A percentile compares a stretch with the other conserved stretches of the same genome.
These are phyloP conservation scores for Candida orba DNA, from an alignment of 805 yeast genomes.

Conservation along the genomic window DNA sequence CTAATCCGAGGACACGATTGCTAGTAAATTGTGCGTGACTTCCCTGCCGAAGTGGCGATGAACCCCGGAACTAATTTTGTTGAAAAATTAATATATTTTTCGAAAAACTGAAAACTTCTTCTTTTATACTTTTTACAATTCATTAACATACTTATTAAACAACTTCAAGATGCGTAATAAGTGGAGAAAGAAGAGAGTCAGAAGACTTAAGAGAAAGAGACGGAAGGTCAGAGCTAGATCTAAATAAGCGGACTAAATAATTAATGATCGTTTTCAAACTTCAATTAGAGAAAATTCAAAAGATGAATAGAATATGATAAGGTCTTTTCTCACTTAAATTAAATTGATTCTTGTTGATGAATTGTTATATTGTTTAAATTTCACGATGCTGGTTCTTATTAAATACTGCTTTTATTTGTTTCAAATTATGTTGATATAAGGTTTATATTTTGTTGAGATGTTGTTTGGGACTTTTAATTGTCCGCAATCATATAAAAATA, in stretches of 20 bases:
- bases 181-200: conserved; percentile 99
- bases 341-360: neutral
- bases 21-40: neutral
- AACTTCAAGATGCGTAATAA: conserved; percentile 71
- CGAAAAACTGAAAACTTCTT: conserved; percentile 16
- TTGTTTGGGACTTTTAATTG: conserved; percentile 1
- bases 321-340: neutral
- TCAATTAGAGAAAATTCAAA: neutral
- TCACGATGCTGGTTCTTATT: conserved; percentile 13
- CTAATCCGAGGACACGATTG: too few species aligned
- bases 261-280: neutral
- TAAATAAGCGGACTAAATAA: conserved; percentile 62
- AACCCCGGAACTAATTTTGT: conserved; percentile 3
- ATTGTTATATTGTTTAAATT: conserved; percentile 1
- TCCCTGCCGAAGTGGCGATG: neutral
- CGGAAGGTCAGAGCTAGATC: conserved; percentile 99
- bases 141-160: conserved; percentile 18
- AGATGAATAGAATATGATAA: neutral
- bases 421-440: conserved; percentile 1
- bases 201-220: conserved; percentile 99
- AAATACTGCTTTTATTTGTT: neutral
- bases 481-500: conserved; percentile 7
- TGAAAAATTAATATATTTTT: conserved; percentile 9
- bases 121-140: conserved; percentile 7
- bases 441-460: neutral